These are phyloP conservation scores for Durotheca rogersii DNA, from an alignment of 495 filamentous ascomycete species.

Conservation along the genomic window DNA sequence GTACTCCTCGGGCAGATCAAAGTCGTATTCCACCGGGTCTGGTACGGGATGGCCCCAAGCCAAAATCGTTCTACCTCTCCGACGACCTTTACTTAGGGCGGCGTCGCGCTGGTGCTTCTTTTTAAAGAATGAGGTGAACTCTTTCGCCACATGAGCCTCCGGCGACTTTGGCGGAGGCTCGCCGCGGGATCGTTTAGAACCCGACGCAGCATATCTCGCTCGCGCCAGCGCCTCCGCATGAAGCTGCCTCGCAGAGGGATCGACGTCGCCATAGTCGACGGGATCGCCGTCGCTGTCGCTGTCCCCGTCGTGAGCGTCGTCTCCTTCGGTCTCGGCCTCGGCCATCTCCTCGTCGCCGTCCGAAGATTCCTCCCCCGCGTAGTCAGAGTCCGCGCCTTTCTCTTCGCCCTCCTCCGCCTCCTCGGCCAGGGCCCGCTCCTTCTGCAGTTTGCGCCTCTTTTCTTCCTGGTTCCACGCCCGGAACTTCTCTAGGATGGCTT, in stretches of 20 bases:
- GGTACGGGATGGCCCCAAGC: conserved; percentile 85
- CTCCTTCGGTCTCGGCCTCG: conserved; percentile 31
- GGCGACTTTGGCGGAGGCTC: conserved; percentile 40
- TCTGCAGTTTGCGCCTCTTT: conserved; percentile 71
- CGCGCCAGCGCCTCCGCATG: conserved; percentile 65
- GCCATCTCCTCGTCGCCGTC: conserved; percentile 30
- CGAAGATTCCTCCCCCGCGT: conserved; percentile 29
- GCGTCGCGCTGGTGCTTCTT: conserved; percentile 74
- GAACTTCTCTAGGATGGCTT: conserved; percentile 82
- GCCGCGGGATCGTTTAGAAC: conserved; percentile 29
- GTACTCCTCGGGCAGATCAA: conserved; percentile 70
- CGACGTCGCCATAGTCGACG: conserved; percentile 67
- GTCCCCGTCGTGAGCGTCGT: conserved; percentile 28
- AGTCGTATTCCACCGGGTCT: conserved; percentile 66
- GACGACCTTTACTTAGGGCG: conserved; percentile 63
- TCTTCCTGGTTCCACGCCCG: conserved; percentile 86
- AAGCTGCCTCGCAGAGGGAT: conserved; percentile 71
- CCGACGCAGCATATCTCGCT: conserved; percentile 27
- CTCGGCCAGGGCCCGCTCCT: conserved; percentile 57
- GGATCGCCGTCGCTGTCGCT: conserved; percentile 52
- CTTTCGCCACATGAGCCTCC: conserved; percentile 42
- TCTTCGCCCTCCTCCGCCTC: conserved; percentile 46
- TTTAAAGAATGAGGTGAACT: conserved; percentile 82
- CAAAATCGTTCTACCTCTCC: conserved; percentile 54
- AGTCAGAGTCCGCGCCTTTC: conserved; percentile 33